Evolutionary conservation across 192 early-diverging fungal species (phyloP), one percentile per base, ranked within the genome.

Genomic region (Jimgerdemannia lactiflua): DNA sequence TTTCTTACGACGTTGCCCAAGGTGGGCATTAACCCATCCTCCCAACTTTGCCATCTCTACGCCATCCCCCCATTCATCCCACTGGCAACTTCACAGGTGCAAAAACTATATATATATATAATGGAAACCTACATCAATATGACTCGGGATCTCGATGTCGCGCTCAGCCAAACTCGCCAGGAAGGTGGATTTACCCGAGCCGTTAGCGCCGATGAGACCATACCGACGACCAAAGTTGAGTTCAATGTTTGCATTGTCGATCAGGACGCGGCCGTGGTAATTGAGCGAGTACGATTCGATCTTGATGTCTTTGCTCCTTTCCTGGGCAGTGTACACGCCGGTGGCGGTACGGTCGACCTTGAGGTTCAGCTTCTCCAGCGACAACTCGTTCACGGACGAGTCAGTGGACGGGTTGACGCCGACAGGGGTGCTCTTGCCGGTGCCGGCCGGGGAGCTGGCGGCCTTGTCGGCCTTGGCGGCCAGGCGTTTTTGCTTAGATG

Each of bases 161-260:
- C 96, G 90, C 66, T 91, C 92, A 73, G 95, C 95, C 83, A 99
- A 89, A 63, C 93, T 94, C 72, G 92, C 89, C 71, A 99, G 85
- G 83, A 99, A 98, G 43, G 98, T 99, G 11, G 95, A 95, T 64
- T 83, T 86, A 70, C 98, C 98, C 74, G 91, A 93, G 18, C 98
- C 98, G 87, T 99, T 99, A 71, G 92, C 86, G 49, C 96, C 97
- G 70, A 99, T 88, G 70, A 99, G 89, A 80, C 96, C 98, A 43
- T 83, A 86, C 73, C 98, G 90, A 84, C 97, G 92, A 77, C 98
- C 98, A 86, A 93, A 98, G 91, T 99, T 99, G 82, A 99, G 91
- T 86, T 98, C 97, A 68, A 99, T 91, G 63, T 90, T 92, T 54
- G 96, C 91, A 81, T 99, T 97, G 71, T 93, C 89, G 79, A 99